Conservation (phyloP, 2,329 filamentous ascomycete genomes). For the Penicillium sp. region DNA sequence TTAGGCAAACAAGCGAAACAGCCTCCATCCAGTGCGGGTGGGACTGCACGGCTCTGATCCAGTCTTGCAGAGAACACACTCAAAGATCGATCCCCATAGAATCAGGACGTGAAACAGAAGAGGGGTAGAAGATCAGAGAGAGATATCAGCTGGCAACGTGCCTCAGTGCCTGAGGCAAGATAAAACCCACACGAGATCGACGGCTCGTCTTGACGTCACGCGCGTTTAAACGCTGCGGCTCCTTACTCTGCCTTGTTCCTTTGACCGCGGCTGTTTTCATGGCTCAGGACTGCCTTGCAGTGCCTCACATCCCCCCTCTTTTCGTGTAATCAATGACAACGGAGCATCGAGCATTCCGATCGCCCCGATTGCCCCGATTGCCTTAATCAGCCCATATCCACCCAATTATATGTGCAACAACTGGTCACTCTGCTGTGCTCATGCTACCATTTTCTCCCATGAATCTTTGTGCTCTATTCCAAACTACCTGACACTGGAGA, state of each 20-base stretch:
- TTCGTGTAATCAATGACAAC: not conserved
- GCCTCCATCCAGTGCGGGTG: slow-evolving; percentile 6
- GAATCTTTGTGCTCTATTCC: not conserved
- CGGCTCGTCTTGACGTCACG: slow-evolving; percentile 24
- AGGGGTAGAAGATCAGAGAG: not conserved
- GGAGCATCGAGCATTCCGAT: not conserved
- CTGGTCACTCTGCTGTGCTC: not conserved
- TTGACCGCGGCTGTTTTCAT: not conserved
- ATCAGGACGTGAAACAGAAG: not conserved
- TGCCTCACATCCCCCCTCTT: not conserved
- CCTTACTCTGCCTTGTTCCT: no score
- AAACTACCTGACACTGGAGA: not conserved
- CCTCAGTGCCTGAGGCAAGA: not conserved
- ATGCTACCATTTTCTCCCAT: not conserved
- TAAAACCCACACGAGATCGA: slow-evolving; percentile 5
- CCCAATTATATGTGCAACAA: not conserved
- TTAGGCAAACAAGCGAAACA: slow-evolving; percentile 2
- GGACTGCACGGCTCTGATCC: not conserved
- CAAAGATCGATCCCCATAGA: not conserved
- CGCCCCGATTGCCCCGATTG: not conserved
- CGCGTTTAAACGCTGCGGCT: not conserved
- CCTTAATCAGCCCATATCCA: not conserved
- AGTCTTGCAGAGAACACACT: not conserved
- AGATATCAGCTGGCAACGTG: slow-evolving; percentile 8
- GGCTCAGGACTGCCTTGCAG: not conserved